Evolutionary conservation across 2,329 filamentous ascomycete species (phyloP).

Genomic region (Metarhizium guizhouense): DNA sequence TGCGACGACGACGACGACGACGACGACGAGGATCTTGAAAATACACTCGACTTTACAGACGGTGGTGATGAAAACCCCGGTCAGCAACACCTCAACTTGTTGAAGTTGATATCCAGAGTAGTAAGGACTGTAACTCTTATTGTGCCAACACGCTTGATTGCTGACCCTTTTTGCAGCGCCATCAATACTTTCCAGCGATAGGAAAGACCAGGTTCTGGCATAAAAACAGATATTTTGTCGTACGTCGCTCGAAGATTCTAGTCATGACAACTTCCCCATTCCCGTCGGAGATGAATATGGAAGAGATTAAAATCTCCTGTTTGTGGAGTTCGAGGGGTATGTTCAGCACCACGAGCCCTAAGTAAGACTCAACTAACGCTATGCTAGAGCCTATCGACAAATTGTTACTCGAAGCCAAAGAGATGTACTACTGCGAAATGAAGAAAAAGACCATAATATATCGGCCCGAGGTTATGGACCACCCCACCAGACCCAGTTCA

Average conservation of each 20-base stretch:
- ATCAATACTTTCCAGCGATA: slow-evolving; percentile 44
- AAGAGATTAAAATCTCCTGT: slow-evolving; percentile 45
- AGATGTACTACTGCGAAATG: slow-evolving; percentile 41
- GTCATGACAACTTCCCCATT: slow-evolving; percentile 22
- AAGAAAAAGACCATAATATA: slow-evolving; percentile 50
- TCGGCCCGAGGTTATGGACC: slow-evolving; percentile 37
- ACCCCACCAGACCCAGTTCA: slow-evolving; percentile 34
- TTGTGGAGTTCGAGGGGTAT: slow-evolving; percentile 35
- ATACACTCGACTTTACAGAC: slow-evolving; percentile 24
- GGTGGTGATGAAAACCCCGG: slow-evolving; percentile 29
- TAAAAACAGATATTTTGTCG: slow-evolving; percentile 37
- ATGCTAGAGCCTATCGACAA: slow-evolving; percentile 44
- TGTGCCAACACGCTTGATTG: not conserved
- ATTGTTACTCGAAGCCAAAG: slow-evolving; percentile 44
- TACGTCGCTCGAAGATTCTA: slow-evolving; percentile 37
- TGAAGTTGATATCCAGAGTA: slow-evolving; percentile 35
- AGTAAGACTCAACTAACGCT: not conserved
- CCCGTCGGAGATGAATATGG: slow-evolving; percentile 38
- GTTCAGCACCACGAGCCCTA: not conserved
- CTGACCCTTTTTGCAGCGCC: slow-evolving; percentile 23
- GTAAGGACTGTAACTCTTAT: not conserved
- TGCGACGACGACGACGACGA: slow-evolving; percentile 53
- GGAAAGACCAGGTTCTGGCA: slow-evolving; percentile 48
- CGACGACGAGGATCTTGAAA: slow-evolving; percentile 41
- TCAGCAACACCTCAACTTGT: slow-evolving; percentile 46